Base-by-base conservation (phyloP, 306 rosid genomes). In the Sechiopsis laciniata region DNA sequence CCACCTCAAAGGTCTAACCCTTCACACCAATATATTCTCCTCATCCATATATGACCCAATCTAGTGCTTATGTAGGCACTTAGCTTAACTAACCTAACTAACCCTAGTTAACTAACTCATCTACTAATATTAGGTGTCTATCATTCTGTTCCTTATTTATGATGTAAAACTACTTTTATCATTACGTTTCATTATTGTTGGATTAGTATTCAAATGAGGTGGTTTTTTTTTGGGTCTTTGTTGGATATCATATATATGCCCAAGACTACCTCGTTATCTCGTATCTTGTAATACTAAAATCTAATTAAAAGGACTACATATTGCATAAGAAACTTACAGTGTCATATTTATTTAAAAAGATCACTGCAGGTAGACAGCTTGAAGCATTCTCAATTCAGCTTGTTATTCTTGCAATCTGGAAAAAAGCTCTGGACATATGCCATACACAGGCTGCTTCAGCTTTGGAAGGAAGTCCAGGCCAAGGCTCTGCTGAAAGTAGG, bases 371-470 rank as follows among this genome's bases (percentile, higher is more conserved):
- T 76, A 95, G 83, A 83, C 95, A 81, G 71, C 86, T 89, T 51
- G 97, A 95, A 81, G 97, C 97, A 76, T 91, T 95, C 82, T 88
- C 99, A 68, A 85, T 95, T 79, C 95, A 88, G 83, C 97, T 95
- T 82, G 99, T 95, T 68, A 89, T 91, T 80, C 99, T 95, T 83
- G 95, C 99, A 74, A 91, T 95, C 71, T 95, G 99, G 97, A 95
- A 91, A 82, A 92, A 95, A 87, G 99, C 97, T 12, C 77, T 95
- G 83, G 84, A 95, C 82, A 95, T 95, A 82, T 95, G 99, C 86
- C 99, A 95, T 81, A 88, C 99, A 5, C 96, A 84, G 82, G 99
- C 96, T 80, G 97, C 99, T 80, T 95, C 97, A 4, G 99, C 95
- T 71, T 91, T 89, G 88, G 96, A 91, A 84, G 99, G 97, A 75